Base-by-base conservation (phyloP, 73 alveolate species). In the Paramecium sexaurelia region DNA sequence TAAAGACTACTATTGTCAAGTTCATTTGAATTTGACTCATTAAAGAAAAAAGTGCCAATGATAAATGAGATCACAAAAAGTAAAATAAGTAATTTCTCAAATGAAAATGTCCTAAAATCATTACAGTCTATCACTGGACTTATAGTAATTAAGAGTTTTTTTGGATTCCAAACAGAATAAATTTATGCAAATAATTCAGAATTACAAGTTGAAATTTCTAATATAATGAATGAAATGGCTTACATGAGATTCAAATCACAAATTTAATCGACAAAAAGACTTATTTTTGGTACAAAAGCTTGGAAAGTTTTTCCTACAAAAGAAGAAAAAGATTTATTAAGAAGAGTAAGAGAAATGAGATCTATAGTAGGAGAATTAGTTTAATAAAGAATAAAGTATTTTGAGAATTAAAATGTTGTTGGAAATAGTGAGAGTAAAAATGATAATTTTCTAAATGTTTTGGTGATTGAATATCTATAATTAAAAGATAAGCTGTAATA, bases 41-140 rank as follows among this genome's bases (percentile, higher is more conserved):
- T 86, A 19, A 86, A 86, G 87, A 33, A 36, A 9, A 71, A 85
- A 61, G 87, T 86, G 9, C 93, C 93, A 13, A 36, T 86, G 35
- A 66, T 86, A 51, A 86, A 86, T 66, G 87, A 86, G 26, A 61
- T 86, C 13, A 61, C 87, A 36, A 35, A 86, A 27, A 27, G 29
- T 29, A 32, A 36, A 35, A 2, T 51, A 51, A 20, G 22, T 6
- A 51, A 51, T 17, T 51, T 51, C 17, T 51, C 67, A 51, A 36
- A 71, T 35, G 36, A 32, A 27, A 19, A 71, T 20, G 17, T 71
- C 9, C 41, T 29, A 20, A 11, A 57, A n/a, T 33, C 32, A 13
- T 20, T 71, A 27, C 13, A 19, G 32, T 35, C 37, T 27, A 71
- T 71, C 32, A 71, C 86, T 19, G 86, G 86, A 5, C 20, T 27